These are phyloP conservation scores for Vigna hirtella DNA, from an alignment of 306 rosid species.

Conservation along the genomic window DNA sequence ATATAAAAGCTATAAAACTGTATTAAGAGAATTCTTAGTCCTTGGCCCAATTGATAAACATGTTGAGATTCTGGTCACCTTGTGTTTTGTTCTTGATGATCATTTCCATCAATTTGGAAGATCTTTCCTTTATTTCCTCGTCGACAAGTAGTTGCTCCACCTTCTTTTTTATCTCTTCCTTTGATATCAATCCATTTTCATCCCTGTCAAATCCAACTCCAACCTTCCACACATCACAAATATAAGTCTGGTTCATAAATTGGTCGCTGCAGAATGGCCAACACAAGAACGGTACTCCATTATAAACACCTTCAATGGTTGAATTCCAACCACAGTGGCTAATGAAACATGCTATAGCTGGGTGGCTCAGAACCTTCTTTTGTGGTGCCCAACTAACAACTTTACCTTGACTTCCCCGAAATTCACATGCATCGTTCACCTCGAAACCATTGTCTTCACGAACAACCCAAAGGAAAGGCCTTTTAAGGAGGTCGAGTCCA, in stretches of 20 bases:
- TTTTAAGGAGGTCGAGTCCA: constrained; percentile 46
- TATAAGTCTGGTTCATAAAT: constrained; percentile 47
- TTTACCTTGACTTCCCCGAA: constrained; percentile 47
- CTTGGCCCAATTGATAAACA: constrained; percentile 41
- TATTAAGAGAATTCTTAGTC: neutral
- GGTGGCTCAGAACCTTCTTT: constrained; percentile 46
- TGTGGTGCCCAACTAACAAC: constrained; percentile 66
- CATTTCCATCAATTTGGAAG: constrained; percentile 40
- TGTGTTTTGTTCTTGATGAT: constrained; percentile 34
- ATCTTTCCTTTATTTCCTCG: constrained; percentile 43
- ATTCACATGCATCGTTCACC: constrained; percentile 34
- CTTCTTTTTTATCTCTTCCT: constrained; percentile 56
- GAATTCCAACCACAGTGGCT: constrained; percentile 76
- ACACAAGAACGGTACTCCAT: constrained; percentile 62
- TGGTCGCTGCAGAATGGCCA: constrained; percentile 70
- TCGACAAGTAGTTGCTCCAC: constrained; percentile 52
- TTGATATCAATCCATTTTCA: constrained; percentile 47
- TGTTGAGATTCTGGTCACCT: constrained; percentile 47
- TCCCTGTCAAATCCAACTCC: constrained; percentile 53
- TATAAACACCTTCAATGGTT: constrained; percentile 56
- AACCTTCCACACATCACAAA: constrained; percentile 69
- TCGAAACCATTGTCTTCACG: neutral
- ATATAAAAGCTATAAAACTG: too few relatives aligned
- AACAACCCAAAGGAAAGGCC: constrained; percentile 53
- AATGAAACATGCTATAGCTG: constrained; percentile 53